Evolutionary conservation across 768 basidiomycete genomes (phyloP), one percentile per base, ranked within the genome.

Genomic region (Russula dissimulans): DNA sequence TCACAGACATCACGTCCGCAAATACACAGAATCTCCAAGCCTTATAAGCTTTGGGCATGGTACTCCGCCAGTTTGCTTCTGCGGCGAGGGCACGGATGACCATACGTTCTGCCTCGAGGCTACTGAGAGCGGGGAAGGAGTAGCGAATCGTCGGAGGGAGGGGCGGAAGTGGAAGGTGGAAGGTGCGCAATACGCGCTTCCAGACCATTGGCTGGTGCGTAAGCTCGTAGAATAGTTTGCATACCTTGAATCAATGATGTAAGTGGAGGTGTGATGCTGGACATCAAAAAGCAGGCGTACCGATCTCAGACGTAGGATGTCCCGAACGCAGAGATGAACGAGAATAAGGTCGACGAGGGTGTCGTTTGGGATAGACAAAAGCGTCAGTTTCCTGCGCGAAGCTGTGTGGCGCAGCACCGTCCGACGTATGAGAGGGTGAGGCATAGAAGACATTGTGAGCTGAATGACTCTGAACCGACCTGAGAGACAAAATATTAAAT

Each of bases 51-150:
- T 56, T 55, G 39, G 65, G 65, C 36, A 52, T n/a, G 7, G 43
- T 48, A 42, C 63, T 64, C 42, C 59, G 50, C 65, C 65, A 66
- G 63, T 66, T 66, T n/a, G 65, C 62, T 38, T 66, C 63, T 10
- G 60, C 54, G 5, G 63, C 51, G 34, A 66, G 56, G 17, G 63
- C 53, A 29, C 65, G 65, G 26, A 54, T 43, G 9, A 66, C 53
- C 14, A 66, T 34, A 31, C 63, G 62, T 42, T 66, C 65, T 14
- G 65, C 57, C 38, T 66, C 65, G 9, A 66, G 50, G 41, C 63
- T 63, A 32, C 63, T 66, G 38, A 66, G 59, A 15, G 29, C 44
- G 1, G 50, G 39, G 26, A 61, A 65, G 12, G 59, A 57, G 42
- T 66, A 66, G 31, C 53, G 63, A 4, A 53, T 38, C 6, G 65